phyloP scores from a whole-genome alignment of 1,139 yeast species.

The Ogataea hybrid region DNA sequence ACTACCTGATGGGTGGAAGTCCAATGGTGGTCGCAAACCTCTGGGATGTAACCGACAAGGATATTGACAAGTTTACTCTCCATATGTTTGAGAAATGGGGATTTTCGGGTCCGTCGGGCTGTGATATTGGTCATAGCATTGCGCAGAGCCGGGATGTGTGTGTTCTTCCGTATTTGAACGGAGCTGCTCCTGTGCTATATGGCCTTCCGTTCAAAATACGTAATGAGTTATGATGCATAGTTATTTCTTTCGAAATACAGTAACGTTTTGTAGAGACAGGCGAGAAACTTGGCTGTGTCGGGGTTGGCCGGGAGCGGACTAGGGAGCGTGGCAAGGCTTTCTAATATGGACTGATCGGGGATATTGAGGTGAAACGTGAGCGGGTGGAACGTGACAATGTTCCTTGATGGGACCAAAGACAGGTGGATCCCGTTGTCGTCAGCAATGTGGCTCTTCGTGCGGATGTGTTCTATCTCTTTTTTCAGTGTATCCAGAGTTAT shows the following conservation, averaged over 20 bases:
- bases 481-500: too few relatives aligned
- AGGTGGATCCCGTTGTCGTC: too few relatives aligned
- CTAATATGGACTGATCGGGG: too few relatives aligned
- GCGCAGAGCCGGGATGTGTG: conserved; percentile 59
- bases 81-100: conserved; percentile 65
- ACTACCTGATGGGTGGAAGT: conserved; percentile 76
- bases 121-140: conserved; percentile 51
- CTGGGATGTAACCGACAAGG: conserved; percentile 98
- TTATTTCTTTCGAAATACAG: conserved; percentile 5
- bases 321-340: too few relatives aligned
- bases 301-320: too few relatives aligned
- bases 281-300: too few relatives aligned
- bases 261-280: conserved; percentile 1
- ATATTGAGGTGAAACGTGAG: too few relatives aligned
- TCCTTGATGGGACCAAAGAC: too few relatives aligned
- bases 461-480: too few relatives aligned
- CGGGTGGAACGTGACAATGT: too few relatives aligned
- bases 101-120: conserved; percentile 31
- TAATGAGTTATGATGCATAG: conserved; percentile 6
- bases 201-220: conserved; percentile 58
- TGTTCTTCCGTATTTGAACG: conserved; percentile 64
- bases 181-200: conserved; percentile 79
- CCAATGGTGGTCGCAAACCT: conserved; percentile 82
- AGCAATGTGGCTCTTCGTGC: too few relatives aligned
- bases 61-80: conserved; percentile 75